phyloP scores from a whole-genome alignment of 805 yeast species.

The Wickerhamomyces mucosus region DNA sequence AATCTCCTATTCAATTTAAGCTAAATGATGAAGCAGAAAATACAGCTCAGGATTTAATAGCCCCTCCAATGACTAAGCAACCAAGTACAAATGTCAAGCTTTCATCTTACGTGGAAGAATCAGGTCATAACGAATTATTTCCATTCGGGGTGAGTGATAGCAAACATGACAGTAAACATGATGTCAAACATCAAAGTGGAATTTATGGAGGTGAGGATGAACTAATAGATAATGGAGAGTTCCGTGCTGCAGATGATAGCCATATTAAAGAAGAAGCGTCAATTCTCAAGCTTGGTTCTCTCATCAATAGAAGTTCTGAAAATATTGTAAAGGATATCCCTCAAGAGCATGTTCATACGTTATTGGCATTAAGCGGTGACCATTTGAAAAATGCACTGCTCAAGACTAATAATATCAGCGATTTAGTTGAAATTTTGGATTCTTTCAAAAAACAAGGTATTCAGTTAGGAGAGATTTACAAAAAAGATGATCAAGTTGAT shows the following conservation, averaged over 20 bases:
- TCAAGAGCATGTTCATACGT: constrained; percentile 20
- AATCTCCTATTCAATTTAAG: constrained; percentile 10
- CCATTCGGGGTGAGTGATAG: constrained; percentile 27
- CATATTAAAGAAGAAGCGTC: constrained; percentile 19
- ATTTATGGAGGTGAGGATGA: constrained; percentile 22
- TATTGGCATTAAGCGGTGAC: constrained; percentile 23
- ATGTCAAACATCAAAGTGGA: no score
- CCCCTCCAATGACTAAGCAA: constrained; percentile 8
- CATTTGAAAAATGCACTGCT: constrained; percentile 26
- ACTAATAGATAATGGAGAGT: constrained; percentile 3
- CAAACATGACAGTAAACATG: constrained; percentile 18
- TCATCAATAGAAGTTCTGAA: constrained; percentile 8
- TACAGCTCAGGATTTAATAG: background rate
- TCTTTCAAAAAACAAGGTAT: constrained; percentile 32
- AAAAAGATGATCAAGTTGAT: constrained; percentile 9
- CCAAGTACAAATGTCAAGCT: constrained; percentile 15
- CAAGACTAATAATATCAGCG: constrained; percentile 28
- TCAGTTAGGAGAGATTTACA: constrained; percentile 24
- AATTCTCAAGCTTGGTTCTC: constrained; percentile 11
- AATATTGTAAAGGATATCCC: constrained; percentile 10
- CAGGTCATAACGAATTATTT: constrained; percentile 25
- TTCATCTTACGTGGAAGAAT: constrained; percentile 18
- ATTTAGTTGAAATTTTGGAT: constrained; percentile 28
- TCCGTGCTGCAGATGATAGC: constrained; percentile 9
- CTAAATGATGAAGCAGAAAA: constrained; percentile 1